phyloP scores from a whole-genome alignment of 2,329 filamentous ascomycete genomes.

The Alternaria ventricosa region DNA sequence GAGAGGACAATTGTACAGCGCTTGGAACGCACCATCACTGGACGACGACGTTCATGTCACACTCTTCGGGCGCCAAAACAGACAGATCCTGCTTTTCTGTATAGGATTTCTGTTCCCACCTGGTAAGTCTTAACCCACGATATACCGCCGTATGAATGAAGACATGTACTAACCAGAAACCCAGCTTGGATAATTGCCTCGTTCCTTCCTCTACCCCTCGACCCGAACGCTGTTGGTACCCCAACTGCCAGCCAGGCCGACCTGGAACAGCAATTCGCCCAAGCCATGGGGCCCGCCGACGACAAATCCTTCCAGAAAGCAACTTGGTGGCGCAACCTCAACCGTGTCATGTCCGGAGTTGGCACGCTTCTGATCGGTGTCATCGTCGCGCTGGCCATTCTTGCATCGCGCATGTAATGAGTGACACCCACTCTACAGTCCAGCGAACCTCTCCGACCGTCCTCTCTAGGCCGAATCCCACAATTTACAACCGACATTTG shows the following conservation, averaged over 20 bases:
- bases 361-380: slow-evolving; percentile 62
- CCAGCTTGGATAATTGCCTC: slow-evolving; percentile 81
- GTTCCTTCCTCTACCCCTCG: slow-evolving; percentile 72
- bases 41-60: slow-evolving; percentile 68
- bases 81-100: slow-evolving; percentile 77
- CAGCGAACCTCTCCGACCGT: slow-evolving; percentile 7
- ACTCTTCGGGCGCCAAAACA: slow-evolving; percentile 70
- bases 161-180: slow-evolving; percentile 20
- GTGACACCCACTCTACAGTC: slow-evolving; percentile 11
- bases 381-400: slow-evolving; percentile 51
- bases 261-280: slow-evolving; percentile 54
- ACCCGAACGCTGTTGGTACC: slow-evolving; percentile 54
- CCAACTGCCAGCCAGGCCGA: slow-evolving; percentile 43
- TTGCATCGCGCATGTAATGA: slow-evolving; percentile 44
- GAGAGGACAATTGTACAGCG: slow-evolving; percentile 58
- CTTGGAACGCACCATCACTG: slow-evolving; percentile 77
- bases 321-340: slow-evolving; percentile 69
- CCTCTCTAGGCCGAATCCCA: not conserved
- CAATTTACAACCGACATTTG: slow-evolving; percentile 8
- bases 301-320: slow-evolving; percentile 63
- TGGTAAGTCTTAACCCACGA: slow-evolving; percentile 31
- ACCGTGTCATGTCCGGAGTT: slow-evolving; percentile 66
- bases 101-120: slow-evolving; percentile 80
- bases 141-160: slow-evolving; percentile 8
- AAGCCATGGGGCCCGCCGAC: slow-evolving; percentile 53